phyloP scores from a whole-genome alignment of 345 rosid species.

The Syzygium aqueum region DNA sequence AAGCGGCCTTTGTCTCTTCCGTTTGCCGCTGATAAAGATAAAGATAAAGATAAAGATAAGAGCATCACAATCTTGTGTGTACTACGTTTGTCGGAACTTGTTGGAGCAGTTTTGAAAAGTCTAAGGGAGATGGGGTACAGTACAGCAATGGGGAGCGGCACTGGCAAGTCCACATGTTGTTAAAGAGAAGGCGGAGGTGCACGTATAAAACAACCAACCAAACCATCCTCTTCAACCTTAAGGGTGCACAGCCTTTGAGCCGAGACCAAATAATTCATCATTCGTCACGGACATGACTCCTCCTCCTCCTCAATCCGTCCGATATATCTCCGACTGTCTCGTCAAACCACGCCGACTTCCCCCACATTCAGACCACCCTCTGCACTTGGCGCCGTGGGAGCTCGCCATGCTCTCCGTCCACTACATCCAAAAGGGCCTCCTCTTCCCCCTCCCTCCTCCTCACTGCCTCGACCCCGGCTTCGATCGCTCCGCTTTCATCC shows the following conservation, averaged over 20 bases:
- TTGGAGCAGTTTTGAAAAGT: no score
- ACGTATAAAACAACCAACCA: no score
- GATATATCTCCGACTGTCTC: conserved; percentile 38
- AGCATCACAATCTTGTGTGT: no score
- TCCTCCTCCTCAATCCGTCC: conserved; percentile 5
- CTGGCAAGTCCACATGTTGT: no score
- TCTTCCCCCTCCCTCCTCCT: conserved; percentile 45
- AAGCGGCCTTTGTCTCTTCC: no score
- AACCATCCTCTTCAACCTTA: no score
- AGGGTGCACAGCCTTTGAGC: background rate
- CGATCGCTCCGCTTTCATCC: conserved; percentile 13
- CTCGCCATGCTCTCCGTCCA: conserved; percentile 48
- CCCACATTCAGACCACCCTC: conserved; percentile 36
- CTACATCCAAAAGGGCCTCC: conserved; percentile 61
- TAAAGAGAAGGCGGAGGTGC: no score
- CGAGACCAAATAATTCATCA: background rate
- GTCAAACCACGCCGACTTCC: conserved; percentile 29
- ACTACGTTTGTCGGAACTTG: no score
- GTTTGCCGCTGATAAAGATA: no score
- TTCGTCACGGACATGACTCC: background rate
- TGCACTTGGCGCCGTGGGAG: conserved; percentile 60
- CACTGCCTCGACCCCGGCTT: background rate
- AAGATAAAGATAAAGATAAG: no score
- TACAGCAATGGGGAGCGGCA: no score
- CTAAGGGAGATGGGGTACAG: no score